phyloP scores from a whole-genome alignment of 805 yeast genomes.

The Candida maesae region DNA sequence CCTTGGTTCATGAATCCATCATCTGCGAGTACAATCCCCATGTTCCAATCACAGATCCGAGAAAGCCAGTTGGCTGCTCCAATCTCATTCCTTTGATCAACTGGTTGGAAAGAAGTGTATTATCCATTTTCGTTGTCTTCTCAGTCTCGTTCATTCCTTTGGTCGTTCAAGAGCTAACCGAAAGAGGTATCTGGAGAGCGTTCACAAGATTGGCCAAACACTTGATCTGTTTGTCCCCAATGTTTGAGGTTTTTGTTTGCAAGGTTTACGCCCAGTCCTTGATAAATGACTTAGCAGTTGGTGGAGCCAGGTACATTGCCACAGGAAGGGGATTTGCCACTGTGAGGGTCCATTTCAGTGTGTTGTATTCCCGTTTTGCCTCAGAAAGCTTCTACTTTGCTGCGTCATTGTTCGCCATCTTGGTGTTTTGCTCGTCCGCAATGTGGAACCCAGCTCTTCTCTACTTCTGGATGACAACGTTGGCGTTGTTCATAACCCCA shows the following conservation, averaged over 20 bases:
- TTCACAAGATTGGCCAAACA: conserved; percentile 60
- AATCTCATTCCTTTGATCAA: conserved; percentile 66
- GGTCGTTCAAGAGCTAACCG: conserved; percentile 72
- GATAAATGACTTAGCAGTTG: conserved; percentile 62
- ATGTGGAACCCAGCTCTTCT: conserved; percentile 59
- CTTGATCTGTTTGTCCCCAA: conserved; percentile 65
- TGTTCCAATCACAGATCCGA: conserved; percentile 57
- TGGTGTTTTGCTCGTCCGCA: conserved; percentile 53
- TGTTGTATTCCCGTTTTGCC: conserved; percentile 65
- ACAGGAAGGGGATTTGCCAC: conserved; percentile 86
- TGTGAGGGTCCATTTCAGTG: conserved; percentile 60
- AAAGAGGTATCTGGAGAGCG: conserved; percentile 72
- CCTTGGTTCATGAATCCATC: conserved; percentile 57
- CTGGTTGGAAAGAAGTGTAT: conserved; percentile 71
- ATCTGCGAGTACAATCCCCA: conserved; percentile 58
- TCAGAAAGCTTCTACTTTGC: conserved; percentile 67
- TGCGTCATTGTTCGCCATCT: conserved; percentile 43
- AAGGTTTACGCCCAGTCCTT: conserved; percentile 71
- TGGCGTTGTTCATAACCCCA: conserved; percentile 55
- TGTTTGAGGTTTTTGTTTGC: conserved; percentile 78
- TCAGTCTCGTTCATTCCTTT: conserved; percentile 72
- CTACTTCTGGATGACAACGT: conserved; percentile 61
- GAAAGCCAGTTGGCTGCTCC: conserved; percentile 66
- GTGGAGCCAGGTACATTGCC: conserved; percentile 80
- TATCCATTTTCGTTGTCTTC: conserved; percentile 73